These are phyloP conservation scores for Trichophyton equinum DNA, from an alignment of 2,329 filamentous ascomycete genomes.

Conservation along the genomic window DNA sequence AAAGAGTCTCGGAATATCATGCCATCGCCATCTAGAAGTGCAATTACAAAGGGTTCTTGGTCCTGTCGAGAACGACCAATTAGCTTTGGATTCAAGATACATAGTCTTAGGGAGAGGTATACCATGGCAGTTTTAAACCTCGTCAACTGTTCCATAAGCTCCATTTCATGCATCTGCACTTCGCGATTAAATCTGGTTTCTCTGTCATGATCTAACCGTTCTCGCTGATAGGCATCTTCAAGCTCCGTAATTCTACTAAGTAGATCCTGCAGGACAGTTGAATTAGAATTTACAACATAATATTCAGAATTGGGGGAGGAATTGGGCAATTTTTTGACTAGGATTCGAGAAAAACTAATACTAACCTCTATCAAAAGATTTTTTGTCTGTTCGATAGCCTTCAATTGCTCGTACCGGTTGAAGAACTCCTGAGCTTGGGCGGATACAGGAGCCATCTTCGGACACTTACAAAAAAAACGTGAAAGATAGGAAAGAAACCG, in stretches of 20 bases:
- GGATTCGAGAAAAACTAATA: not conserved
- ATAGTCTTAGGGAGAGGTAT: constrained; percentile 10
- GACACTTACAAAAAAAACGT: constrained; percentile 9
- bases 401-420: constrained; percentile 35
- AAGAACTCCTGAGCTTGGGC: constrained; percentile 26
- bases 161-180: constrained; percentile 36
- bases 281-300: not conserved
- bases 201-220: constrained; percentile 35
- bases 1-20: constrained; percentile 44
- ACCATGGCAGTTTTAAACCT: constrained; percentile 36
- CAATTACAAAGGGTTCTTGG: constrained; percentile 42
- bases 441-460: constrained; percentile 9
- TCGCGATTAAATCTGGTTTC: constrained; percentile 38
- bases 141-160: constrained; percentile 36
- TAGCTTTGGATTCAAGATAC: not conserved
- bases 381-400: constrained; percentile 34
- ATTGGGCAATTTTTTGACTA: not conserved
- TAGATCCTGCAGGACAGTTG: constrained; percentile 28
- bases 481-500: not conserved
- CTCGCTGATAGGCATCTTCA: constrained; percentile 33
- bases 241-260: constrained; percentile 33
- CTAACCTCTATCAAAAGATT: constrained; percentile 38
- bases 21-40: constrained; percentile 45
- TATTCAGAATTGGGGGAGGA: not conserved
- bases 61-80: constrained; percentile 25